Evolutionary conservation across 768 basidiomycete species (phyloP), one percentile per base, ranked within the genome.

Genomic region (Gymnopilus dilepis): DNA sequence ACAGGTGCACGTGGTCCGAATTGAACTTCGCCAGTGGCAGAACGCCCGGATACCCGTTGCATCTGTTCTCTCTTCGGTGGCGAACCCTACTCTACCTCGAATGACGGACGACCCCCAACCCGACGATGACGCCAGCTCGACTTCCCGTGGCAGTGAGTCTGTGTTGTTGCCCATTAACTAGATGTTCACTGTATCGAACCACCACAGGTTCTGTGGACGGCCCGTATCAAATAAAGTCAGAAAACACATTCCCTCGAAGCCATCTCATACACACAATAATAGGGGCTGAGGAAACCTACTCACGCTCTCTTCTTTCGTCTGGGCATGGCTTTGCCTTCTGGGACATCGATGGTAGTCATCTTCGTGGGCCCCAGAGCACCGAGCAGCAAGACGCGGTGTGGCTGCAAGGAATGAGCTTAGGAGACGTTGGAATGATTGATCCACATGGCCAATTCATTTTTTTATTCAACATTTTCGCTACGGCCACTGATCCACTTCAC

Each of bases 381-480:
- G 48, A 47, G 45, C 40, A 41, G 28, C 45, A 2, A 6, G 45
- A 48, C n/a, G 12, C 45, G 15, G 12, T 26, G 45, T 26, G 1
- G 12, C 3, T n/a, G 15, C 34, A 56, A 9, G 60, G 60, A 12
- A 34, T 53, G 22, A 37, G 42, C 13, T 43, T 60, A 4, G 57
- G 59, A 0, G 59, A 60, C 38, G 38, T 64, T 13, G 63, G 63
- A 3, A 37, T 63, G 19, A 31, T 66, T 26, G 48, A 63, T 21
- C 37, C 43, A 0, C 59, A 31, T 4, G 65, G 65, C 12, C 30
- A 58, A 17, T 66, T 66, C n/a, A 17, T 38, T 5, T 63, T 53
- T 7, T 4, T n/a, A 17, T 66, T 63, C 56, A 66, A 66, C 19
- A 57, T 66, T 4, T 63, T 66, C n/a, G 21, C 47, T 2, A 21